Base-by-base conservation (phyloP, 179 eudicot genomes). In the Vitellaria paradoxa region DNA sequence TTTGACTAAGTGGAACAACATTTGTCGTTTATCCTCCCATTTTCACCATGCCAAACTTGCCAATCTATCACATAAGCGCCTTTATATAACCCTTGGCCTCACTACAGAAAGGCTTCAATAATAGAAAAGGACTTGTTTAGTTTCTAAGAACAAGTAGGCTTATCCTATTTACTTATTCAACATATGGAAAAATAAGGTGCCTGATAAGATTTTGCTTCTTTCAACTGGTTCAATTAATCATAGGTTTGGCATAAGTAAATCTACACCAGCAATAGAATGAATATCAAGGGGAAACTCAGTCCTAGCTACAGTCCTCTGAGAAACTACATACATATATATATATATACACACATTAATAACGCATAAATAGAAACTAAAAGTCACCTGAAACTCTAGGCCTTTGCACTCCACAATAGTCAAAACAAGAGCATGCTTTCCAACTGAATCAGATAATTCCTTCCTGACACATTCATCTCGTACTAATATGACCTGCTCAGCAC, bases 341-440 rank as follows among this genome's bases (percentile, higher is more conserved):
- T n/a, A 17, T n/a, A 46, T n/a, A n/a, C n/a, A n/a, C n/a, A n/a
- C n/a, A 52, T n/a, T 26, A 24, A 70, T 42, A 60, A 24, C 21
- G 5, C 8, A 64, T 21, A 21, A 72, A 20, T 23, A 45, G 13
- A 45, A 72, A 53, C 40, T 7, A 62, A 13, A 18, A 77, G 56
- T 62, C 59, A 89, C 95, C 92, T 92, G 95, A 77, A 92, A 92
- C 76, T 92, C 97, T 42, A 92, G 83, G 66, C 95, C 97, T 77
- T 92, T 92, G 87, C 95, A 92, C 85, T 92, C 97, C 55, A 92
- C 82, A 60, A 92, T 85, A 21, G 97, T 92, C 68, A 92, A 81
- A 66, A 92, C 86, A 50, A 92, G 90, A 75, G 97, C 95, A 62
- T 84, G 76, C 78, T 85, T 82, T 46, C 97, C 97, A 69, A 92